Evolutionary conservation across 2,329 filamentous ascomycete genomes (phyloP).

Genomic region (Venturia aucupariae): DNA sequence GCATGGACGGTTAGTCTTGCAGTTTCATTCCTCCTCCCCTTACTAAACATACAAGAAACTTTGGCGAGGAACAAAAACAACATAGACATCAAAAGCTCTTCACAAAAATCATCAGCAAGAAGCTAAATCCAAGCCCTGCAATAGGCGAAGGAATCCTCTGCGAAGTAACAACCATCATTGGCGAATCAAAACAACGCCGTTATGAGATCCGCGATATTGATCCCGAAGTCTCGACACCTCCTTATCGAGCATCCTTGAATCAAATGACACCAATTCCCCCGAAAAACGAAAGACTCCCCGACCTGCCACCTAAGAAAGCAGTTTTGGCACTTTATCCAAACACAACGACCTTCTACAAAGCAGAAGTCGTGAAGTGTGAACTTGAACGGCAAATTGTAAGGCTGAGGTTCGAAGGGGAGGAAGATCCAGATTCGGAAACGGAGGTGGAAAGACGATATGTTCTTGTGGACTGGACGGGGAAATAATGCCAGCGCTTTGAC

Average conservation of each 20-base stretch:
- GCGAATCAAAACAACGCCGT: constrained; percentile 42
- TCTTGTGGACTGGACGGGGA: constrained; percentile 21
- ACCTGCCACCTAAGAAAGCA: constrained; percentile 33
- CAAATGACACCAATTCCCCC: constrained; percentile 38
- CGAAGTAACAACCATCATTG: constrained; percentile 41
- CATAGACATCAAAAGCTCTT: not conserved
- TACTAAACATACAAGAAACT: not conserved
- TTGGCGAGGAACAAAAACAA: not conserved
- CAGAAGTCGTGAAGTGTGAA: constrained; percentile 34
- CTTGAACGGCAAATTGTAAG: constrained; percentile 23
- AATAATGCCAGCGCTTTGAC: too few relatives aligned
- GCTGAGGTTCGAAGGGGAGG: constrained; percentile 41
- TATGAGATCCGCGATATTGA: constrained; percentile 45
- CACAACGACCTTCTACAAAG: constrained; percentile 46
- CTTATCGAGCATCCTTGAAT: constrained; percentile 38
- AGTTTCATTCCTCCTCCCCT: constrained; percentile 1
- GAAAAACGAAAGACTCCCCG: constrained; percentile 32
- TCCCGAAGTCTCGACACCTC: constrained; percentile 29
- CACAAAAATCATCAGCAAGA: not conserved
- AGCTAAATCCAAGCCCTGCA: not conserved
- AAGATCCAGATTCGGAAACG: constrained; percentile 34
- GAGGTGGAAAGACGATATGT: constrained; percentile 44
- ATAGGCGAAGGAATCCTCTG: constrained; percentile 43
- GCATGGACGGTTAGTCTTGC: constrained; percentile 2
- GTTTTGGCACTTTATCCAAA: constrained; percentile 43